These are phyloP conservation scores for Boletellus ananiceps DNA, from an alignment of 768 basidiomycete genomes.

Conservation along the genomic window DNA sequence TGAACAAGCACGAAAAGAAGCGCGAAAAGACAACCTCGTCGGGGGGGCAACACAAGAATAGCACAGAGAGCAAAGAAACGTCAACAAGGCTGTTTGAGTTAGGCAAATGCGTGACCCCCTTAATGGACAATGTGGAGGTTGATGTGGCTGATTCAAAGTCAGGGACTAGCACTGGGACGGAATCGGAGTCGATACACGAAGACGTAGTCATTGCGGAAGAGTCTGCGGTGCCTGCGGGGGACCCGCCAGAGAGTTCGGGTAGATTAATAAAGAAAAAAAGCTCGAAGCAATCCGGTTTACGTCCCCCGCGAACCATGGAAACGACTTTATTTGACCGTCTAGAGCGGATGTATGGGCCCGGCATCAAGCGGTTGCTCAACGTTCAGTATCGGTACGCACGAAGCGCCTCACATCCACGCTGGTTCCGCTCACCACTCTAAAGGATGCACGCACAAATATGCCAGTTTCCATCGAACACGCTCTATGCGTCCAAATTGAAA, in stretches of 20 bases:
- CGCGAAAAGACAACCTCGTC: slow-evolving; percentile 3
- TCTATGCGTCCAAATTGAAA: slow-evolving; percentile 68
- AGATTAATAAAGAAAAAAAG: slow-evolving; percentile 9
- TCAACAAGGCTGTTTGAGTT: neutral
- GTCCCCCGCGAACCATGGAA: slow-evolving; percentile 71
- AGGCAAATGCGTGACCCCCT: neutral
- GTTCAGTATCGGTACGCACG: slow-evolving; percentile 76
- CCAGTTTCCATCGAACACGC: slow-evolving; percentile 74
- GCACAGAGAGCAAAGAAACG: neutral
- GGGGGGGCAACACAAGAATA: neutral
- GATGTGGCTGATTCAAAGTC: slow-evolving; percentile 6
- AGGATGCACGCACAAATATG: slow-evolving; percentile 91
- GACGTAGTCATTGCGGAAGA: slow-evolving; percentile 23
- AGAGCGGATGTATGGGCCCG: slow-evolving; percentile 79
- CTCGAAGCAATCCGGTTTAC: slow-evolving; percentile 28
- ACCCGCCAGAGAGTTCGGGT: neutral
- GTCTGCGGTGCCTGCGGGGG: neutral
- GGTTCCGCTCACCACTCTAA: neutral
- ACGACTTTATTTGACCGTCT: slow-evolving; percentile 90
- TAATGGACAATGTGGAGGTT: neutral
- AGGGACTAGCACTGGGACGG: slow-evolving; percentile 13
- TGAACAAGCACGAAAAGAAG: slow-evolving; percentile 41
- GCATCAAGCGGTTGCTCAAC: slow-evolving; percentile 82
- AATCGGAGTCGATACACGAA: slow-evolving; percentile 15
- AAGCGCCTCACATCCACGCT: neutral